Evolutionary conservation across 192 early-diverging fungal genomes (phyloP).

Genomic region (Coemansia sp.): DNA sequence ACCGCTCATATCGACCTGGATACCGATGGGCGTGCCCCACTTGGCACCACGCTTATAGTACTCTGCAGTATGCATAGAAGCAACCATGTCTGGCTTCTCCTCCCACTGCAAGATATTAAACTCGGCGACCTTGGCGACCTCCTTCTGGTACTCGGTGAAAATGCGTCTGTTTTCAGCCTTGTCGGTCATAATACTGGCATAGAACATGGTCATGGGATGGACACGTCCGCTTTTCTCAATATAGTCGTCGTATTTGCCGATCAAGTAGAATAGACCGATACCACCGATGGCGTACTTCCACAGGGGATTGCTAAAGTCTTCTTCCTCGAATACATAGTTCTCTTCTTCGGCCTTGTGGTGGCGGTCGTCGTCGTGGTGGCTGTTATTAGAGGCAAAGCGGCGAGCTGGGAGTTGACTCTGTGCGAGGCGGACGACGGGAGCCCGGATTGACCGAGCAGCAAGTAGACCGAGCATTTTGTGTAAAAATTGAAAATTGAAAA

Average conservation of each 20-base stretch:
- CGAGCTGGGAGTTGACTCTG: constrained; percentile 26
- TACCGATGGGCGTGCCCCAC: constrained; percentile 49
- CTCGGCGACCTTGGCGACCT: constrained; percentile 45
- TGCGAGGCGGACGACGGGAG: constrained; percentile 18
- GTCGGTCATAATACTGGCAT: constrained; percentile 48
- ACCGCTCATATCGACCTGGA: constrained; percentile 35
- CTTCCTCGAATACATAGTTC: constrained; percentile 36
- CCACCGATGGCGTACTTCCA: constrained; percentile 52
- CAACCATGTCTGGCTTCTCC: constrained; percentile 27
- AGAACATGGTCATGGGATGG: constrained; percentile 54
- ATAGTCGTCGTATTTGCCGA: constrained; percentile 52
- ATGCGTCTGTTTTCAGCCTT: constrained; percentile 30
- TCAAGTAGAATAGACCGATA: constrained; percentile 36
- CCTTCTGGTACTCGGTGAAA: constrained; percentile 48
- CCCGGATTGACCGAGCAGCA: constrained; percentile 27
- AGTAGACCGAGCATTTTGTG: constrained; percentile 36
- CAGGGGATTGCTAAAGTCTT: constrained; percentile 43
- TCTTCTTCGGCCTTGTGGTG: constrained; percentile 15
- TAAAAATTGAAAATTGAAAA: constrained; percentile 9
- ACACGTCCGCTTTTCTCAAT: constrained; percentile 48
- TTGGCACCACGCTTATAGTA: constrained; percentile 46
- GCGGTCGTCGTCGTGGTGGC: constrained; percentile 9
- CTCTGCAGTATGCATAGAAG: constrained; percentile 17
- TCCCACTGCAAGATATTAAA: constrained; percentile 55
- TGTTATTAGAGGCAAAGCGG: constrained; percentile 44